phyloP scores from a whole-genome alignment of 2,329 filamentous ascomycete genomes.

The Fusarium pseudocircinatum region DNA sequence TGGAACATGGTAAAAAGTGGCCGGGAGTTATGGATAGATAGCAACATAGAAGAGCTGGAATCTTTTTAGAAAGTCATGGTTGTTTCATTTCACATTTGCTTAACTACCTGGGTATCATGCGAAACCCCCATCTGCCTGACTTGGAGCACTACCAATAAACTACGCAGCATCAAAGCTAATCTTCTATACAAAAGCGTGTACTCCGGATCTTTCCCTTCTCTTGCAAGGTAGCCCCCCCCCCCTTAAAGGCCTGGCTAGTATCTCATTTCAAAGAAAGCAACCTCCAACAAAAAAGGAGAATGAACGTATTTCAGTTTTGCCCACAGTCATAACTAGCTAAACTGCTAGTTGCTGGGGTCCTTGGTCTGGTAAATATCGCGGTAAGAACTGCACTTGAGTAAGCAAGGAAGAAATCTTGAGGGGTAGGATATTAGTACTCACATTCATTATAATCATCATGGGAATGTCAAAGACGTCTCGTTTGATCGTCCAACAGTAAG shows the following conservation, averaged over 20 bases:
- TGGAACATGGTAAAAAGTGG: conserved; percentile 16
- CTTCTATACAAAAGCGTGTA: conserved; percentile 19
- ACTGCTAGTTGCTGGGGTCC: conserved; percentile 66
- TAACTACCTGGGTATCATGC: conserved; percentile 38
- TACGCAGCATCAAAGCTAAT: conserved; percentile 18
- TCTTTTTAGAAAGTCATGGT: conserved; percentile 16
- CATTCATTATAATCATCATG: conserved; percentile 98
- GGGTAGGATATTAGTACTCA: conserved; percentile 62
- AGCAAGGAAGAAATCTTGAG: neutral
- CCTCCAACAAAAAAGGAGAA: conserved; percentile 37
- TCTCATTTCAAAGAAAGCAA: conserved; percentile 29
- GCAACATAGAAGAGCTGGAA: conserved; percentile 31
- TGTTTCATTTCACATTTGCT: conserved; percentile 31
- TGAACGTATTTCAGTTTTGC: conserved; percentile 33
- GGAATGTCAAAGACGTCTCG: conserved; percentile 98
- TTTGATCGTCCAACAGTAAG: conserved; percentile 97
- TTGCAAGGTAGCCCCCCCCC: conserved; percentile 14
- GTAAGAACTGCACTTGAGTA: conserved; percentile 59
- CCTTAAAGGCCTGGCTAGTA: conserved; percentile 23
- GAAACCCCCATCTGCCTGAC: conserved; percentile 24
- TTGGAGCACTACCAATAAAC: conserved; percentile 9
- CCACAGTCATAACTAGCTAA: conserved; percentile 41
- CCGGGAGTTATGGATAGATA: conserved; percentile 38
- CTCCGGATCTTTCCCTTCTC: neutral
- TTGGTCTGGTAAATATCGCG: conserved; percentile 67